A percentile compares a stretch with the other conserved stretches of the same genome.
Evolutionary conservation across 768 basidiomycete genomes (phyloP).

Genomic region (Xerocomellus dryophilus): DNA sequence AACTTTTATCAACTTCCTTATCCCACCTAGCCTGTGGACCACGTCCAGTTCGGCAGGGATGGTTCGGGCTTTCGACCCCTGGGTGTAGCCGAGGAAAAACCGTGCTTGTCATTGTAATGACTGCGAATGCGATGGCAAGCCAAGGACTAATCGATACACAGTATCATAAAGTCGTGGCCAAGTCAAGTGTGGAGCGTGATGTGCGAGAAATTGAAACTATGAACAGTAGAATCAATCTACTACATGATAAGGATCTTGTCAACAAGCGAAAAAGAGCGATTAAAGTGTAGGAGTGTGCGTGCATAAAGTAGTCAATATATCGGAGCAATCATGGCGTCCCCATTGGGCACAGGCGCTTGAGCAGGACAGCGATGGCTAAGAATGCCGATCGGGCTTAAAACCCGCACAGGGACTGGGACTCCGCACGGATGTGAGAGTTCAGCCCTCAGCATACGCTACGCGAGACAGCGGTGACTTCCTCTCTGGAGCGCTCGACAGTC

Average conservation of each 20-base stretch:
- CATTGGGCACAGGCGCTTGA: background rate
- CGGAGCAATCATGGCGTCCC: background rate
- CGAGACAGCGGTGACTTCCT: slow-evolving; percentile 28
- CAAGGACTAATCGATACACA: slow-evolving; percentile 30
- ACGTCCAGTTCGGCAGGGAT: background rate
- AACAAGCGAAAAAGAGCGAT: slow-evolving; percentile 10
- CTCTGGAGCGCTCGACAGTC: slow-evolving; percentile 13
- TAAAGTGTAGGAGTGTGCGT: slow-evolving; percentile 1
- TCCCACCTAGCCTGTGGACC: background rate
- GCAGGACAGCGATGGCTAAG: background rate
- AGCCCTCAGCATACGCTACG: slow-evolving; percentile 18
- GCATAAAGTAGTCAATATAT: background rate
- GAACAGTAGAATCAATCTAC: slow-evolving; percentile 31
- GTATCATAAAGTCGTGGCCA: slow-evolving; percentile 20
- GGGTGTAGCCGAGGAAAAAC: background rate
- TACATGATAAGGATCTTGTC: slow-evolving; percentile 3
- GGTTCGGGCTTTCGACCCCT: background rate
- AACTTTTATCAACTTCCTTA: too few relatives aligned
- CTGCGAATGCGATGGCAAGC: background rate
- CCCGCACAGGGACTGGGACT: background rate
- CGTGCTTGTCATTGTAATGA: background rate
- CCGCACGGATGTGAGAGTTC: slow-evolving; percentile 12
- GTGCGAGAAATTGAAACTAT: slow-evolving; percentile 8
- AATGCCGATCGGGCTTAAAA: background rate
- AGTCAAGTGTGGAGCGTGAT: background rate